Base-by-base conservation (phyloP, 192 early-diverging fungal species). In the Martensiomyces pterosporus region DNA sequence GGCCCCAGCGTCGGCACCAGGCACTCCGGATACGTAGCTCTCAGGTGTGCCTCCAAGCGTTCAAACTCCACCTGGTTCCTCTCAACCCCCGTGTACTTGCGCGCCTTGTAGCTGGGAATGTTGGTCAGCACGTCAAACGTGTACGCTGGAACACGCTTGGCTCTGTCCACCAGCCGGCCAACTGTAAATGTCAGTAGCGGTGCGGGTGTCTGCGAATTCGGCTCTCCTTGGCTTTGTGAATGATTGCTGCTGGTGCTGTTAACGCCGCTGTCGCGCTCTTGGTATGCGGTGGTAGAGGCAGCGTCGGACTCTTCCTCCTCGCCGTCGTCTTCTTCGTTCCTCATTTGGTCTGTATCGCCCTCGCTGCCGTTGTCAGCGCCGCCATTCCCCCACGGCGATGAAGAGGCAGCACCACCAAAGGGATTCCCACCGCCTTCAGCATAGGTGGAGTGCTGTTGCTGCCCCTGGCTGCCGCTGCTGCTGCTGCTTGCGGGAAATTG, bases 1-100 rank as follows among this genome's bases (percentile, higher is more conserved):
- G 64, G 55, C 2, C 57, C 60, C 39, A 78, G 52, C 33, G 57
- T 69, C 15, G 66, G 76, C 43, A 78, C 66, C 47, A 78, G 44
- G 42, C 69, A 73, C 53, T 74, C 76, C 0, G 76, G 70, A 40
- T 78, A 78, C 18, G 70, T 78, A 6, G 60, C 55, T n/a, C 57
- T 57, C 62, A 78, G 44, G 39, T 78, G 76, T 26, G 52, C 37
- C 35, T 65, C 61, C 10, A 78, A 56, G 18, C 70, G 60, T 47
- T 74, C 76, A 46, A 78, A 55, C 55, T 78, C 76, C 4, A 56
- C 35, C 50, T 78, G 70, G 40, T 46, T 74, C 29, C 76, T 49
- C 58, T 74, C 70, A 1, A 74, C 47, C 0, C 65, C 61, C 13
- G 54, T 55, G 58, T 78, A 73, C 42, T 69, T 67, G 54, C 62